phyloP scores from a whole-genome alignment of 805 yeast genomes.

The Hanseniaspora meyeri region DNA sequence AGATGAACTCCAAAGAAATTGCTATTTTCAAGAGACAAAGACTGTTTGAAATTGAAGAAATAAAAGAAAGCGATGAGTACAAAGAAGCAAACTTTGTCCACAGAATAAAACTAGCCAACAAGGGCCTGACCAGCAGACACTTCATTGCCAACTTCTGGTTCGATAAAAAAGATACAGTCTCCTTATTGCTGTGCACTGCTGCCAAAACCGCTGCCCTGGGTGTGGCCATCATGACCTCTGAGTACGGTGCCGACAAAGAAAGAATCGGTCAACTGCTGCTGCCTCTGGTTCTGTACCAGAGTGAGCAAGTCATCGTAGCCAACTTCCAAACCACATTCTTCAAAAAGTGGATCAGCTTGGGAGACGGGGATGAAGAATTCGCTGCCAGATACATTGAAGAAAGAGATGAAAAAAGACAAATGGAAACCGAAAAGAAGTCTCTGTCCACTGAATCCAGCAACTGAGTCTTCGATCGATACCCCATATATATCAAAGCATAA shows the following conservation, averaged over 20 bases:
- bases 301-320: constrained; percentile 76
- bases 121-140: constrained; percentile 16
- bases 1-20: constrained; percentile 36
- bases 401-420: neutral
- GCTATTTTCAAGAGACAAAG: constrained; percentile 34
- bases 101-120: neutral
- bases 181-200: constrained; percentile 78
- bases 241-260: constrained; percentile 52
- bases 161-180: constrained; percentile 56
- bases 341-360: constrained; percentile 48
- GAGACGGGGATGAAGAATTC: constrained; percentile 15
- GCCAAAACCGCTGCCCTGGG: constrained; percentile 92
- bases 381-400: constrained; percentile 1
- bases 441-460: neutral
- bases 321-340: constrained; percentile 55
- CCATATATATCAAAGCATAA: neutral
- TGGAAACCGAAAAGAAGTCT: neutral
- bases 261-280: constrained; percentile 62
- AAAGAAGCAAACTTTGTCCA: neutral
- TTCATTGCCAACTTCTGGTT: constrained; percentile 49
- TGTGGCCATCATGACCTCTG: constrained; percentile 68
- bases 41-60: constrained; percentile 23
- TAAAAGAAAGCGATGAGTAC: constrained; percentile 17
- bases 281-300: constrained; percentile 75
- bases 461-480: neutral